Conservation (phyloP, 2,329 filamentous ascomycete genomes). For the Fusarium anthophilum region DNA sequence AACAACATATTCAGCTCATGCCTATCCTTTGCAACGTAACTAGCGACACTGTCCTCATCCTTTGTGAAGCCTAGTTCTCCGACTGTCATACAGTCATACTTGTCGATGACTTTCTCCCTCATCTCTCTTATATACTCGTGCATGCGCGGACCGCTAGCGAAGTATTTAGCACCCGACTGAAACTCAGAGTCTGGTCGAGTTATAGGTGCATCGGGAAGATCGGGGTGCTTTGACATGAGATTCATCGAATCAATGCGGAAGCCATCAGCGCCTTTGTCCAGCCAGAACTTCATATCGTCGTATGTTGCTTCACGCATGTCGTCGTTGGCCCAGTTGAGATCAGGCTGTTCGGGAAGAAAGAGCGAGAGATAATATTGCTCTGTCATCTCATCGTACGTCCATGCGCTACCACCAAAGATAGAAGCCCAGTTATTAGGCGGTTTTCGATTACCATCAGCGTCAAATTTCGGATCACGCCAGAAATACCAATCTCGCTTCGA, state of each 20-base stretch:
- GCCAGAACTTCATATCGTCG: constrained; percentile 77
- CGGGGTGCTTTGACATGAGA: constrained; percentile 66
- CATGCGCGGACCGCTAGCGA: constrained; percentile 65
- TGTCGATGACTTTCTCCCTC: constrained; percentile 52
- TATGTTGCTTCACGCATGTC: constrained; percentile 74
- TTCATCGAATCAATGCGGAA: constrained; percentile 78
- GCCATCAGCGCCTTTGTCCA: constrained; percentile 73
- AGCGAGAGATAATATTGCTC: constrained; percentile 78
- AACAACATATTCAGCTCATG: constrained; percentile 46
- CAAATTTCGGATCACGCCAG: constrained; percentile 58
- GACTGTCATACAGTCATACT: constrained; percentile 66
- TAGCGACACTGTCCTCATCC: constrained; percentile 54
- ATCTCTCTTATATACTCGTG: constrained; percentile 49
- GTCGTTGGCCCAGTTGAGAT: constrained; percentile 81
- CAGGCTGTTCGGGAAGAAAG: constrained; percentile 77
- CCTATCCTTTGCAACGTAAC: constrained; percentile 58
- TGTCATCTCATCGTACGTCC: constrained; percentile 73
- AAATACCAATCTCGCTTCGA: constrained; percentile 65
- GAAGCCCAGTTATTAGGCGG: constrained; percentile 58
- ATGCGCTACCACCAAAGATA: constrained; percentile 58
- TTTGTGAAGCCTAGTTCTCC: constrained; percentile 42
- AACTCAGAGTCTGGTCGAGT: constrained; percentile 44
- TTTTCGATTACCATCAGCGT: constrained; percentile 45
- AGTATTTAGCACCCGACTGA: constrained; percentile 54
- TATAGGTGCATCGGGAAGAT: constrained; percentile 62